phyloP scores from a whole-genome alignment of 2,329 filamentous ascomycete species.

The Penicillium vulpinum region DNA sequence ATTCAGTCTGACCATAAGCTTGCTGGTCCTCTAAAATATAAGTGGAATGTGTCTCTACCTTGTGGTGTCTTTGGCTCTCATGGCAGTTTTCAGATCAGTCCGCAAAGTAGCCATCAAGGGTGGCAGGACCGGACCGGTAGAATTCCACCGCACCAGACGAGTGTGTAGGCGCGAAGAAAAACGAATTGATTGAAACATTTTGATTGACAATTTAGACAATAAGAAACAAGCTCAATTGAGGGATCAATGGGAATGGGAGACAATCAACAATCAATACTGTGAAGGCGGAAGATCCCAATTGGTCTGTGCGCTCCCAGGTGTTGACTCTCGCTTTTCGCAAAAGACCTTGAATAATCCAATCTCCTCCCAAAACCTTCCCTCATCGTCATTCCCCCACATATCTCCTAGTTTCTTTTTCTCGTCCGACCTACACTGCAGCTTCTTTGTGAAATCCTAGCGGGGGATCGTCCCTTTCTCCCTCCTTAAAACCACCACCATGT shows the following conservation, averaged over 20 bases:
- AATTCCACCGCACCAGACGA: constrained; percentile 42
- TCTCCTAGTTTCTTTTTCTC: constrained; percentile 7
- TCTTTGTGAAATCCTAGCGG: constrained; percentile 13
- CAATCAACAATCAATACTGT: constrained; percentile 4
- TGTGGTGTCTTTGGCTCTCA: constrained; percentile 51
- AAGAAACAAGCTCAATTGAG: constrained; percentile 1
- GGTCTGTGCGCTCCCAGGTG: constrained; percentile 36
- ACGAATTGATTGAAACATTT: constrained; percentile 38
- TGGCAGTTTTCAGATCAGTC: constrained; percentile 50
- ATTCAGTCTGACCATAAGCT: constrained; percentile 40
- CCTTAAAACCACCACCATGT: constrained; percentile 36
- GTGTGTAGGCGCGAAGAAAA: constrained; percentile 29
- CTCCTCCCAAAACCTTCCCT: constrained; percentile 12
- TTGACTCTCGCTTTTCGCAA: constrained; percentile 24
- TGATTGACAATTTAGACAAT: neutral
- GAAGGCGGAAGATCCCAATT: constrained; percentile 27
- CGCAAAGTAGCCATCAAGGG: constrained; percentile 48
- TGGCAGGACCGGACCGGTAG: constrained; percentile 39
- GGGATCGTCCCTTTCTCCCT: constrained; percentile 24
- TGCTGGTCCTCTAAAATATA: neutral
- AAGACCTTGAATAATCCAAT: constrained; percentile 21
- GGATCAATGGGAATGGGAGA: neutral
- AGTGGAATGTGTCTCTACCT: constrained; percentile 32
- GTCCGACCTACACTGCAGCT: constrained; percentile 15
- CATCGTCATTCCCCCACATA: constrained; percentile 4